Percentiles rank a stretch among this genome's conserved stretches.
Evolutionary conservation across 1,139 yeast genomes (phyloP).

Genomic region (Taphrina pruni): DNA sequence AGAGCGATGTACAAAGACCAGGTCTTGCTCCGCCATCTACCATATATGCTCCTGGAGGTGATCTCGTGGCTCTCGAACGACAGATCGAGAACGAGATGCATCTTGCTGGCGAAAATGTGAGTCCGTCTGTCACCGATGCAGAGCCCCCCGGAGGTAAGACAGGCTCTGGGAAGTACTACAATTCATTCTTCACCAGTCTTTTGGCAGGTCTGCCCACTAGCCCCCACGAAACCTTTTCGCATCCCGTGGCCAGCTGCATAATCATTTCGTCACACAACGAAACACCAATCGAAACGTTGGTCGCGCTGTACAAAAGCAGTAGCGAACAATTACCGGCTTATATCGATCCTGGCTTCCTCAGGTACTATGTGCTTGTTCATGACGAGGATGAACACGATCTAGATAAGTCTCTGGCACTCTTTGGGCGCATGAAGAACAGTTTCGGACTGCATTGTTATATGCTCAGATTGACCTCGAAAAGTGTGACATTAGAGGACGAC

Average conservation of each 20-base stretch:
- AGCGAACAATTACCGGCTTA: slow-evolving; percentile 51
- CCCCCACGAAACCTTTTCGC: slow-evolving; percentile 87
- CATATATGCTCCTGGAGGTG: slow-evolving; percentile 31
- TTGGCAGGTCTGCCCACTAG: slow-evolving; percentile 68
- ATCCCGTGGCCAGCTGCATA: slow-evolving; percentile 80
- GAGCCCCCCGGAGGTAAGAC: neutral
- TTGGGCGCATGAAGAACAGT: slow-evolving; percentile 46
- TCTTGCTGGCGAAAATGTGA: slow-evolving; percentile 22
- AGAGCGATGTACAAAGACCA: slow-evolving; percentile 23
- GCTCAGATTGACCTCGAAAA: slow-evolving; percentile 31
- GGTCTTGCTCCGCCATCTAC: slow-evolving; percentile 7
- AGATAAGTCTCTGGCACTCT: slow-evolving; percentile 47
- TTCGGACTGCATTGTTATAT: slow-evolving; percentile 49
- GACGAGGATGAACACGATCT: slow-evolving; percentile 52
- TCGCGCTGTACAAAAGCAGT: slow-evolving; percentile 51
- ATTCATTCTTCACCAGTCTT: slow-evolving; percentile 60
- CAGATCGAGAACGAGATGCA: slow-evolving; percentile 40
- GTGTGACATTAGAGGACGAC: slow-evolving; percentile 18
- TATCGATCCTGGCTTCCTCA: slow-evolving; percentile 52
- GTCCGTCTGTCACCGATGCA: neutral
- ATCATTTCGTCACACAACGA: slow-evolving; percentile 60
- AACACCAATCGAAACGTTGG: slow-evolving; percentile 61
- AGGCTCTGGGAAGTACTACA: slow-evolving; percentile 34
- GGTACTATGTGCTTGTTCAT: slow-evolving; percentile 54
- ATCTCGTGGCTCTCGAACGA: slow-evolving; percentile 32